phyloP scores from a whole-genome alignment of 2,329 filamentous ascomycete genomes.

The Epichloe aotearoae region DNA sequence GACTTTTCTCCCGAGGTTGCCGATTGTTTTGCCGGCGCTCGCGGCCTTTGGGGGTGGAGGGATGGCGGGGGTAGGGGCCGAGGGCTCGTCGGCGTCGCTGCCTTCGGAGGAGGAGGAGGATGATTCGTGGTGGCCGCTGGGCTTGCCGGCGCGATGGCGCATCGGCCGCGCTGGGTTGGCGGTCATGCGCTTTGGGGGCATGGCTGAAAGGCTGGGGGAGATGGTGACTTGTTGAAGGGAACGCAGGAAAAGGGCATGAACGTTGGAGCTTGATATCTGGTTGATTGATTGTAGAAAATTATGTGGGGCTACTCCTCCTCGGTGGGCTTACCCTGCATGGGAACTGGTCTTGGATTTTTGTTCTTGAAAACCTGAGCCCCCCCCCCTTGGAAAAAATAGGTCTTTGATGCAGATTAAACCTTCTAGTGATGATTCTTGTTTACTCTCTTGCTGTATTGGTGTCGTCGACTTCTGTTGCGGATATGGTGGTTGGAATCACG shows the following conservation, averaged over 20 bases:
- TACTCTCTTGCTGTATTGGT: too few relatives aligned
- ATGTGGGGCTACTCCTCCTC: neutral
- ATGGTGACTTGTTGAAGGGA: neutral
- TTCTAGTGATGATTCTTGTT: too few relatives aligned
- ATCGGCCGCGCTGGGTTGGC: slow-evolving; percentile 72
- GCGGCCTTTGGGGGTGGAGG: slow-evolving; percentile 43
- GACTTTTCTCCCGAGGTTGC: slow-evolving; percentile 26
- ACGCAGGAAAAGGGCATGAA: neutral
- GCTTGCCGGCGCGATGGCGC: slow-evolving; percentile 78
- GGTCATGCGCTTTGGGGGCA: slow-evolving; percentile 77
- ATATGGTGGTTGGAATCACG: too few relatives aligned
- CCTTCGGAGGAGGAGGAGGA: slow-evolving; percentile 41
- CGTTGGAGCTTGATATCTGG: neutral
- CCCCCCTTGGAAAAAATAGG: rapidly evolving
- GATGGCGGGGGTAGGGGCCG: slow-evolving; percentile 21
- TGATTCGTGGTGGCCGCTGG: slow-evolving; percentile 40
- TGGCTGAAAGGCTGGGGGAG: neutral
- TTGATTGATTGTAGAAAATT: neutral
- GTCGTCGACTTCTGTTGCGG: too few relatives aligned
- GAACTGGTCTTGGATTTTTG: too few relatives aligned
- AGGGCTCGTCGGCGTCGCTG: slow-evolving; percentile 24
- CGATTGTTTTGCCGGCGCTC: slow-evolving; percentile 44
- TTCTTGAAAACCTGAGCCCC: too few relatives aligned
- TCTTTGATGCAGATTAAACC: too few relatives aligned
- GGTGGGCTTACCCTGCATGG: neutral